phyloP scores from a whole-genome alignment of 345 rosid species.

The Orychophragmus violaceus region DNA sequence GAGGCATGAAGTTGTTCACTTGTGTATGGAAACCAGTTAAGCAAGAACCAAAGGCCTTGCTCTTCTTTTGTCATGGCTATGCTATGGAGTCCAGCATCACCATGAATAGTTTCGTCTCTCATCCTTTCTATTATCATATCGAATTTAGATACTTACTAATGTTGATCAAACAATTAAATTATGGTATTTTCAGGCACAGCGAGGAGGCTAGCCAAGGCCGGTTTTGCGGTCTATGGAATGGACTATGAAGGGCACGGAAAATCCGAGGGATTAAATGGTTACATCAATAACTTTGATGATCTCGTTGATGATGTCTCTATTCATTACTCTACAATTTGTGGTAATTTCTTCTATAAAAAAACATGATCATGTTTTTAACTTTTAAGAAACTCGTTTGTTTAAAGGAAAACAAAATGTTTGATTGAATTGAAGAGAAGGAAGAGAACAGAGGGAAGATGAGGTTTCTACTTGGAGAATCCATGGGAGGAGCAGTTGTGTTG shows the following conservation, averaged over 20 bases:
- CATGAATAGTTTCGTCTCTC: constrained; percentile 55
- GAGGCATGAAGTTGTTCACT: constrained; percentile 70
- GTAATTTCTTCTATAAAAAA: constrained; percentile 20
- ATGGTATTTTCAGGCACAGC: constrained; percentile 50
- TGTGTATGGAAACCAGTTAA: constrained; percentile 65
- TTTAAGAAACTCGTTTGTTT: neutral
- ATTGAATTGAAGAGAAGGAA: constrained; percentile 35
- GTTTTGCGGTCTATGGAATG: constrained; percentile 70
- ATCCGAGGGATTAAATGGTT: constrained; percentile 57
- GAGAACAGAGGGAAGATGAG: constrained; percentile 63
- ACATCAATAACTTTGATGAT: constrained; percentile 43
- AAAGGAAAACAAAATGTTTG: neutral
- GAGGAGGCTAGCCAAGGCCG: constrained; percentile 52
- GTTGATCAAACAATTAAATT: neutral
- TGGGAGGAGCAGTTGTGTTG: constrained; percentile 85
- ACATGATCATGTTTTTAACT: neutral
- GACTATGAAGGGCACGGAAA: constrained; percentile 96
- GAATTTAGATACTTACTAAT: neutral
- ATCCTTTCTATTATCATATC: neutral
- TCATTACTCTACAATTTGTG: constrained; percentile 53
- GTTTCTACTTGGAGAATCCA: constrained; percentile 77
- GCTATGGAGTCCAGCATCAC: constrained; percentile 88
- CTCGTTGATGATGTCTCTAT: constrained; percentile 56
- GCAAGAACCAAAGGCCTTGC: constrained; percentile 58
- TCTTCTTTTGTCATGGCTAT: constrained; percentile 88